Conservation (phyloP, 2,329 filamentous ascomycete species). For the Pezicula rhizophila region DNA sequence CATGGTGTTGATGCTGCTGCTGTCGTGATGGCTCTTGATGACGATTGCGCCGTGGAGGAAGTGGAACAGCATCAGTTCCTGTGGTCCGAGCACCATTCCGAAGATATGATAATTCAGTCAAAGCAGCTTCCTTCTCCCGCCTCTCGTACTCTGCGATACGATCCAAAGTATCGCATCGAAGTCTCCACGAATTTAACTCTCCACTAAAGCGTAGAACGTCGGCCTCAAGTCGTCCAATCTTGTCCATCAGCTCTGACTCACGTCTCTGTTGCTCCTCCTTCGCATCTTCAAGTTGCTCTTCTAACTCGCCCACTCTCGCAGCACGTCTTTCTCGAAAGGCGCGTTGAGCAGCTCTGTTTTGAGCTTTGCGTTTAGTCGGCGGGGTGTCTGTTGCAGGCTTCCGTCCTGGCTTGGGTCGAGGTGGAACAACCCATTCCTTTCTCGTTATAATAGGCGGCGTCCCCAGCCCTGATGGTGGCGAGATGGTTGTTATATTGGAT, state of each 20-base stretch:
- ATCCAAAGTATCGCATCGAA: constrained; percentile 27
- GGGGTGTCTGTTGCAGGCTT: constrained; percentile 93
- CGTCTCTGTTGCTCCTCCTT: constrained; percentile 51
- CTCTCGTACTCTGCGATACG: constrained; percentile 28
- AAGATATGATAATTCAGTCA: constrained; percentile 33
- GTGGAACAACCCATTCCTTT: constrained; percentile 81
- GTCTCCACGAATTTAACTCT: constrained; percentile 27
- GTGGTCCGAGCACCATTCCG: constrained; percentile 24
- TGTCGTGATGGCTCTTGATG: constrained; percentile 13
- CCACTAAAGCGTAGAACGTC: constrained; percentile 58
- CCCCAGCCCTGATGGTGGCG: constrained; percentile 27
- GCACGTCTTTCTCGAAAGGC: constrained; percentile 85
- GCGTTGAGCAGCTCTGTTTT: constrained; percentile 87
- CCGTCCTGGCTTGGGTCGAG: constrained; percentile 80
- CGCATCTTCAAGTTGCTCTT: constrained; percentile 59
- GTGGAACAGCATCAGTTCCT: constrained; percentile 33
- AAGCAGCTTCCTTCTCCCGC: constrained; percentile 36
- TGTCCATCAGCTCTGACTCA: constrained; percentile 49
- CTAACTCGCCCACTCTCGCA: constrained; percentile 72
- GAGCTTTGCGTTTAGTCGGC: constrained; percentile 86
- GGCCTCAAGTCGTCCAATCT: constrained; percentile 52
- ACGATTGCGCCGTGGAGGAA: constrained; percentile 28
- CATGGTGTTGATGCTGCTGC: constrained; percentile 13
- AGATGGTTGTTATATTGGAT: constrained; percentile 15
- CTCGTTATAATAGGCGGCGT: constrained; percentile 56